Evolutionary conservation across 495 filamentous ascomycete species (phyloP).

Genomic region (Xylaria nigripes): DNA sequence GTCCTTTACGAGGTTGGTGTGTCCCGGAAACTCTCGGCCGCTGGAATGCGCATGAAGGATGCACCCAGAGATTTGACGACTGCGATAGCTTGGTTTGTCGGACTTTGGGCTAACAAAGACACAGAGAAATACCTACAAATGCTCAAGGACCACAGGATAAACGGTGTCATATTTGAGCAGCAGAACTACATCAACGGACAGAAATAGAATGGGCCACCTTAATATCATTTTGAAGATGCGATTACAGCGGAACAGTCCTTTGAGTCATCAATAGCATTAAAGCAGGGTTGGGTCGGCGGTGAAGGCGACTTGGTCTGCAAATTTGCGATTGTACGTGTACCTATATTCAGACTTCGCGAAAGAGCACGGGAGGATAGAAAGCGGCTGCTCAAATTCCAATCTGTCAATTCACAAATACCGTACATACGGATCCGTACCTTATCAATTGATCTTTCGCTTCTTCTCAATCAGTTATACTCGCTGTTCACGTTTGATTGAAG

Average conservation of each 20-base stretch:
- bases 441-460: neutral
- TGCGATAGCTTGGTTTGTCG: neutral
- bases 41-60: neutral
- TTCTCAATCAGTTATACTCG: neutral
- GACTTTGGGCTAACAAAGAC: conserved; percentile 12
- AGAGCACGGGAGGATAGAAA: neutral
- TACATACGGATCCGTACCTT: too few relatives aligned
- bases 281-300: neutral
- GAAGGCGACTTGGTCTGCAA: neutral
- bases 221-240: neutral
- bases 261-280: conserved; percentile 2
- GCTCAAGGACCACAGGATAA: conserved; percentile 72
- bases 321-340: conserved; percentile 9
- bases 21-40: neutral
- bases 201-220: conserved; percentile 14
- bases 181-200: conserved; percentile 68
- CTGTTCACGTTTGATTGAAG: too few relatives aligned
- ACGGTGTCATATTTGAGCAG: conserved; percentile 86
- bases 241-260: neutral
- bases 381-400: neutral
- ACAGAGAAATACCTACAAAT: conserved; percentile 90
- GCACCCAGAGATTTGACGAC: neutral
- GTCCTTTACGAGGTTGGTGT: conserved; percentile 73
- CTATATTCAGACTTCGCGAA: neutral
- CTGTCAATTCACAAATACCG: neutral